These are phyloP conservation scores for Coccinonectria pachysandricola DNA, from an alignment of 2,329 filamentous ascomycete genomes.

Conservation along the genomic window DNA sequence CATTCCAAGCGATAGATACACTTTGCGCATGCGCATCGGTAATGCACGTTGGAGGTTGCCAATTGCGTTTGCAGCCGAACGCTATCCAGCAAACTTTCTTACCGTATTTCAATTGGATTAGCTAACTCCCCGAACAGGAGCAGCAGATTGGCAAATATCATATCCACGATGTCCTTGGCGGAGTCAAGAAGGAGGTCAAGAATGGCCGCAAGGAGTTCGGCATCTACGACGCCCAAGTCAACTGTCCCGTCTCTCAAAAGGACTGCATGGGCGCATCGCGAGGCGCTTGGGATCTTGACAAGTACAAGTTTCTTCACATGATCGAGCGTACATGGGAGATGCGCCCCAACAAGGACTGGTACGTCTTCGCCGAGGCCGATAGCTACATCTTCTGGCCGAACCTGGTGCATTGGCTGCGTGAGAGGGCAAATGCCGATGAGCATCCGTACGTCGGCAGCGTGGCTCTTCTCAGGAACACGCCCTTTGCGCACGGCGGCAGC, in stretches of 20 bases:
- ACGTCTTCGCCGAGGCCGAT: constrained; percentile 49
- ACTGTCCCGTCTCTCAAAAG: constrained; percentile 36
- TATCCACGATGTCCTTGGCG: constrained; percentile 31
- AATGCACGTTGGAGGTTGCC: too few relatives aligned
- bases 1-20: too few relatives aligned
- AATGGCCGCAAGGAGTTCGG: constrained; percentile 33
- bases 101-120: too few relatives aligned
- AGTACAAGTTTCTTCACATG: constrained; percentile 53
- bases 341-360: constrained; percentile 45
- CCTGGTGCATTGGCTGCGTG: constrained; percentile 38
- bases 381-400: constrained; percentile 48
- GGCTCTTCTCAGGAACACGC: constrained; percentile 32
- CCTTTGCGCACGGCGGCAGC: constrained; percentile 48
- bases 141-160: constrained; percentile 38
- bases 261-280: constrained; percentile 27
- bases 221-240: constrained; percentile 33
- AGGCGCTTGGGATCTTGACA: constrained; percentile 44
- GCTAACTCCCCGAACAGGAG: constrained; percentile 24
- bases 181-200: constrained; percentile 25
- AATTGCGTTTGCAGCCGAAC: too few relatives aligned
- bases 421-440: constrained; percentile 30
- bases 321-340: constrained; percentile 43
- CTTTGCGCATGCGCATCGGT: too few relatives aligned
- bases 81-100: too few relatives aligned
- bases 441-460: constrained; percentile 42